phyloP scores from a whole-genome alignment of 2,329 filamentous ascomycete genomes.

The Leptographium radiaticola region DNA sequence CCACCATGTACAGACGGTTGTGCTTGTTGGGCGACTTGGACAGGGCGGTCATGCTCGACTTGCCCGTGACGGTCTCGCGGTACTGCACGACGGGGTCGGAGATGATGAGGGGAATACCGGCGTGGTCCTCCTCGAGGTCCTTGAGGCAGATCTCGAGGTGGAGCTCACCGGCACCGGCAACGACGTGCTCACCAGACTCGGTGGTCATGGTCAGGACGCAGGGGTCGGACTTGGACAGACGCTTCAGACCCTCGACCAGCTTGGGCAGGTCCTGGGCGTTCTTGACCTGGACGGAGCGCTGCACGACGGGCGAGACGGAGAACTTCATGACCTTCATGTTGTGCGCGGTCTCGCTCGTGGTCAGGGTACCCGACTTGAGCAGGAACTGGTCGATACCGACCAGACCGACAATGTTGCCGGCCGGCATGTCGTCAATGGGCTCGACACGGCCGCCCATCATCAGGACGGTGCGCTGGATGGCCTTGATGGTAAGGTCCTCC shows the following conservation, averaged over 20 bases:
- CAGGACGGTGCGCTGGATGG: slow-evolving; percentile 97
- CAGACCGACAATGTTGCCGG: slow-evolving; percentile 98
- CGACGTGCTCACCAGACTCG: slow-evolving; percentile 95
- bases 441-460: slow-evolving; percentile 99
- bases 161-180: slow-evolving; percentile 97
- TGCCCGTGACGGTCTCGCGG: slow-evolving; percentile 82
- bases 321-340: slow-evolving; percentile 99
- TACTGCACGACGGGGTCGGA: slow-evolving; percentile 97
- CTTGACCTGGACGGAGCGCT: slow-evolving; percentile 98
- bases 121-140: slow-evolving; percentile 99
- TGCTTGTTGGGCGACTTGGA: slow-evolving; percentile 99
- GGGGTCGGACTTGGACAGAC: slow-evolving; percentile 99
- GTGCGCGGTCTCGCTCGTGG: slow-evolving; percentile 93
- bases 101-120: slow-evolving; percentile 92
- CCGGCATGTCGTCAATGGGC: slow-evolving; percentile 94
- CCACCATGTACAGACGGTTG: slow-evolving; percentile 98
- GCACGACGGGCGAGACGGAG: slow-evolving; percentile 98
- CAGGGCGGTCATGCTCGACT: slow-evolving; percentile 88
- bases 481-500: slow-evolving; percentile 98
- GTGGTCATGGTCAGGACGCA: slow-evolving; percentile 86
- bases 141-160: slow-evolving; percentile 99
- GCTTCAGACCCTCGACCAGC: slow-evolving; percentile 99
- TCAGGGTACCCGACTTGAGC: slow-evolving; percentile 99
- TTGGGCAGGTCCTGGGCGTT: slow-evolving; percentile 99
- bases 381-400: slow-evolving; percentile 99